Evolutionary conservation across 2,329 filamentous ascomycete species (phyloP), one percentile per base, ranked within the genome.

Genomic region (Leptographium wingfieldii): DNA sequence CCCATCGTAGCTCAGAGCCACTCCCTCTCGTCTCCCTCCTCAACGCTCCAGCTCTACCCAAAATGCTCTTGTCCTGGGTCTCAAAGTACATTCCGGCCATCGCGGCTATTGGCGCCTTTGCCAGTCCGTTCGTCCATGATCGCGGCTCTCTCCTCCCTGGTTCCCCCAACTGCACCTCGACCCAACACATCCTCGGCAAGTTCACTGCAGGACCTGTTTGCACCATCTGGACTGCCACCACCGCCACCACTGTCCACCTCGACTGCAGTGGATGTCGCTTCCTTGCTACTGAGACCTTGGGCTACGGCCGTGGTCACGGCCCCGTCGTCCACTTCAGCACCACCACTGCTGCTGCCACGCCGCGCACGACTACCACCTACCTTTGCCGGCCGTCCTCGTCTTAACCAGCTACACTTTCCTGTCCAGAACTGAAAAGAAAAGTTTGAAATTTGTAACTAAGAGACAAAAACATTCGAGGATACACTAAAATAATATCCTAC

Each of bases 221-320:
- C 3, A 71, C 70, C 1, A 25, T 67, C n/a, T 71, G 61, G 61
- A 67, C 68, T 1, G 53, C 58, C 1, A 72, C 70, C 0, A 49
- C 57, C 0, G 71, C 70, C 0, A 9, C 25, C 14, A 68, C 66
- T 3, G 25, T 31, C 2, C 35, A 29, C 29, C 38, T 71, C 31
- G 64, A 69, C 62, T 72, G 70, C 64, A 61, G 62, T 19, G 56
- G 40, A 25, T 72, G 70, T 64, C 59, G 54, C 11, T 49, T 60
- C 19, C 48, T 67, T 27, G 12, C 27, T 27, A 7, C 33, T 35
- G 33, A 40, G 38, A 14, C 38, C 5, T 16, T 29, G 14, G 40
- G n/a, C 29, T 29, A 49, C 25, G 58, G 33, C 38, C 14, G 51
- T 22, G 51, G 57, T 29, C 58, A 25, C 19, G 63, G 62, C 6